Evolutionary conservation across 1,139 yeast genomes (phyloP).

Genomic region (Lodderomyces beijingensis): DNA sequence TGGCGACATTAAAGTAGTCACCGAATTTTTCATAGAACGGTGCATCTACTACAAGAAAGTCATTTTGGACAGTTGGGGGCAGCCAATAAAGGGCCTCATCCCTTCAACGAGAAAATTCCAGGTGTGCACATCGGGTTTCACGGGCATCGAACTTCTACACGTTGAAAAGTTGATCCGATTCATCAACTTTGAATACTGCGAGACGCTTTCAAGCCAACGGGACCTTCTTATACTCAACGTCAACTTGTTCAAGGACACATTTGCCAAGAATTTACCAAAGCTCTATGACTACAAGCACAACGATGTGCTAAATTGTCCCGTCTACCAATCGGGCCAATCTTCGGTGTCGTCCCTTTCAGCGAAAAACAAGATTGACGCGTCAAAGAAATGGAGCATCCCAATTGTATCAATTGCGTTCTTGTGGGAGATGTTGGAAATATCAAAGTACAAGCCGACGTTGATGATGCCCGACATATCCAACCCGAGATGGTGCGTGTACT

Average conservation of each 20-base stretch:
- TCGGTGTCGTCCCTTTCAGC: constrained; percentile 42
- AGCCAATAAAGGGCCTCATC: constrained; percentile 46
- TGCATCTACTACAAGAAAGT: constrained; percentile 58
- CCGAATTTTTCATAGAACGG: constrained; percentile 88
- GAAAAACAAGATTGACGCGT: constrained; percentile 51
- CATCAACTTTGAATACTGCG: constrained; percentile 49
- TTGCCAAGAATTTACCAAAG: constrained; percentile 35
- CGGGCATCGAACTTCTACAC: constrained; percentile 79
- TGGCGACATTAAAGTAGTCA: constrained; percentile 34
- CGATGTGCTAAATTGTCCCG: constrained; percentile 35
- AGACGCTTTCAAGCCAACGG: constrained; percentile 50
- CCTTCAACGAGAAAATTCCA: constrained; percentile 34
- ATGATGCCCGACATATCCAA: constrained; percentile 35
- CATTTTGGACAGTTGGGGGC: constrained; percentile 67
- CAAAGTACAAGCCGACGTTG: constrained; percentile 13
- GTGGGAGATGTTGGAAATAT: constrained; percentile 39
- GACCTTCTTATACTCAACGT: constrained; percentile 65
- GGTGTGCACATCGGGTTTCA: constrained; percentile 73
- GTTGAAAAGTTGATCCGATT: constrained; percentile 55
- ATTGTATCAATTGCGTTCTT: constrained; percentile 51
- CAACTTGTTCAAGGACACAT: constrained; percentile 39
- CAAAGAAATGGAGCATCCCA: constrained; percentile 54
- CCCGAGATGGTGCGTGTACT: constrained; percentile 50
- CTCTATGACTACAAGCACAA: constrained; percentile 32
- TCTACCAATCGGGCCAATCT: constrained; percentile 22